A percentile compares a stretch with the other conserved stretches of the same genome.
Evolutionary conservation across 2,329 filamentous ascomycete genomes (phyloP).

Genomic region (Dactylellina parvicollis): DNA sequence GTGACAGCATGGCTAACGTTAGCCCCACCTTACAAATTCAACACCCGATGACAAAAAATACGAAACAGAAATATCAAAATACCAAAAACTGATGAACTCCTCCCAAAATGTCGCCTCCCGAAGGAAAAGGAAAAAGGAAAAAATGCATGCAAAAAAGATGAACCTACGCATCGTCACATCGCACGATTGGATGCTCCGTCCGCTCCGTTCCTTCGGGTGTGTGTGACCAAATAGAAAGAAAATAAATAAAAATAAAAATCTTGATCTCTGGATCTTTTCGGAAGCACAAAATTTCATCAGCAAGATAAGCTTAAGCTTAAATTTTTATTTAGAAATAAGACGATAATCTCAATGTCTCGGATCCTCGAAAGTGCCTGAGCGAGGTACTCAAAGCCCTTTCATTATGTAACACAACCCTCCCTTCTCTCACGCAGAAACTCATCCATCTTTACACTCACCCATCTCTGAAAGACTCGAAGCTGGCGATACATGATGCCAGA

Average conservation of each 20-base stretch:
- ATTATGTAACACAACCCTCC: too few species aligned
- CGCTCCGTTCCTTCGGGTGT: too few species aligned
- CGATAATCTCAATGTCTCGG: too few species aligned
- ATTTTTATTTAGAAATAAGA: slow-evolving; percentile 26
- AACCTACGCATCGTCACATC: neutral
- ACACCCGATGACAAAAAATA: neutral
- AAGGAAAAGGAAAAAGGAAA: neutral
- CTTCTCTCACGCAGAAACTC: too few species aligned
- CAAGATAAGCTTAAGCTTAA: slow-evolving; percentile 48
- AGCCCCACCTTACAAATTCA: slow-evolving; percentile 14
- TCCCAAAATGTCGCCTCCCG: neutral
- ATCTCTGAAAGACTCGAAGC: neutral
- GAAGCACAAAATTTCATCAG: neutral
- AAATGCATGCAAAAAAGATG: neutral
- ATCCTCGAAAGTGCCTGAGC: slow-evolving; percentile 18
- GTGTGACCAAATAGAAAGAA: too few species aligned
- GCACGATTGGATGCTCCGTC: too few species aligned
- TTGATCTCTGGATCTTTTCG: neutral
- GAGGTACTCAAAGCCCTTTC: too few species aligned
- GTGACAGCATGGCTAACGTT: neutral
- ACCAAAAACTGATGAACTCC: slow-evolving; percentile 1
- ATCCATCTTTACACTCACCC: neutral
- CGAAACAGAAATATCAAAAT: too few species aligned
- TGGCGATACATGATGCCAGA: neutral
- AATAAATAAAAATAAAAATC: too few species aligned